phyloP scores from a whole-genome alignment of 108 stramenopile species.

The Bacterosira constricta region DNA sequence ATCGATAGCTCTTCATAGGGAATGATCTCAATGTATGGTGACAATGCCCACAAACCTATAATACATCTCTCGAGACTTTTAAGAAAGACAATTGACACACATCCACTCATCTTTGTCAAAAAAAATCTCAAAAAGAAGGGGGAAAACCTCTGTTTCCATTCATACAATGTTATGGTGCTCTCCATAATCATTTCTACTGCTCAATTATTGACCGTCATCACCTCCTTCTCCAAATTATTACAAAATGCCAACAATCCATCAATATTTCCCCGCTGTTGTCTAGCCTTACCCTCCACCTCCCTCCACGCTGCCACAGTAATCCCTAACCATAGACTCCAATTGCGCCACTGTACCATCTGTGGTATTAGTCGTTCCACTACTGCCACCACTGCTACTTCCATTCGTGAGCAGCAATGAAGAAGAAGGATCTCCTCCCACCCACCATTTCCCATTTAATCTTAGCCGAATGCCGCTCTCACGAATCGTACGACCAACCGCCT shows the following conservation, averaged over 20 bases:
- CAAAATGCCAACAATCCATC: conserved; percentile 71
- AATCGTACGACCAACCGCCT: conserved; percentile 51
- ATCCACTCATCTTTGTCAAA: no score
- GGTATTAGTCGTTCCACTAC: conserved; percentile 15
- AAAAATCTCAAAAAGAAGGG: no score
- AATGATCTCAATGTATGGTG: no score
- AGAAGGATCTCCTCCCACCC: neutral
- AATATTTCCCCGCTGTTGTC: conserved; percentile 60
- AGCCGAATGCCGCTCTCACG: conserved; percentile 69
- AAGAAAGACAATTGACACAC: no score
- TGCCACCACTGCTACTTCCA: neutral
- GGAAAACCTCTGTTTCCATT: no score
- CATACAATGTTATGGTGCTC: no score
- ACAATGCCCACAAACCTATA: no score
- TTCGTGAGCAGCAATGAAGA: neutral
- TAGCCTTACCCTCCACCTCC: conserved; percentile 73
- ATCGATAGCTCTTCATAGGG: no score
- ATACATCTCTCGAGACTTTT: no score
- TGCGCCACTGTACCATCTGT: conserved; percentile 34
- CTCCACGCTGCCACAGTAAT: conserved; percentile 78
- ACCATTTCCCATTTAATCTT: conserved; percentile 64
- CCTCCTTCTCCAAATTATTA: conserved; percentile 65
- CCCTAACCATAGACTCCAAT: conserved; percentile 69
- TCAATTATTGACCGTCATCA: no score
- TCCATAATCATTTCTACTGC: no score